Conservation (phyloP, 2,329 filamentous ascomycete species). For the Podosphaera fusca region DNA sequence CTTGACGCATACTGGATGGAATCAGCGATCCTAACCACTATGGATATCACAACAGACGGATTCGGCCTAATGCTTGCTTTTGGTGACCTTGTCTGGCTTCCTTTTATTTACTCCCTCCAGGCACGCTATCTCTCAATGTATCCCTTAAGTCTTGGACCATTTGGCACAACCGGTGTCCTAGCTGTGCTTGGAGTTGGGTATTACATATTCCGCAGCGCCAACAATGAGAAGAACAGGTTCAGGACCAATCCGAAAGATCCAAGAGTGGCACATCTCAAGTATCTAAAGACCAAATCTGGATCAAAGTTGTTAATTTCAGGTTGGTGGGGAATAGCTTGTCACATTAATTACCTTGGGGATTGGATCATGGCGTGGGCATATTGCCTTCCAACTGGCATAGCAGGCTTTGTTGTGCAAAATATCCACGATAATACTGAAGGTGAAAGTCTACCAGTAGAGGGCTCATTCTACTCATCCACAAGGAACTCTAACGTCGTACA, state of each 20-base stretch:
- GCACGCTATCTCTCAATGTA: slow-evolving; percentile 65
- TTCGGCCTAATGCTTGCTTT: slow-evolving; percentile 92
- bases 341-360: slow-evolving; percentile 92
- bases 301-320: slow-evolving; percentile 63
- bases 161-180: slow-evolving; percentile 40
- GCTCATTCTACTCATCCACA: slow-evolving; percentile 30
- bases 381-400: slow-evolving; percentile 62
- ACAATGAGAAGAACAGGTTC: slow-evolving; percentile 89
- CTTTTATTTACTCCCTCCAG: slow-evolving; percentile 70
- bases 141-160: slow-evolving; percentile 52
- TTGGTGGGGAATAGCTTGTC: slow-evolving; percentile 81
- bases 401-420: slow-evolving; percentile 51
- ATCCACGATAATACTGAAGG: slow-evolving; percentile 25
- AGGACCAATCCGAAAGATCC: slow-evolving; percentile 68
- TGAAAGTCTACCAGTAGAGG: slow-evolving; percentile 23
- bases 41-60: slow-evolving; percentile 80
- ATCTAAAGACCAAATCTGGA: slow-evolving; percentile 63
- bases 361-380: slow-evolving; percentile 90
- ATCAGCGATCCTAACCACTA: slow-evolving; percentile 70
- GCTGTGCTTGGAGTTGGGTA: slow-evolving; percentile 52
- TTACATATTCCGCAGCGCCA: slow-evolving; percentile 78
- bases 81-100: slow-evolving; percentile 80
- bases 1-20: slow-evolving; percentile 77
- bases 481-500: slow-evolving; percentile 39
- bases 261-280: slow-evolving; percentile 54